Evolutionary conservation across 306 rosid genomes (phyloP), one percentile per base, ranked within the genome.

Genomic region (Pterocarpus santalinus): DNA sequence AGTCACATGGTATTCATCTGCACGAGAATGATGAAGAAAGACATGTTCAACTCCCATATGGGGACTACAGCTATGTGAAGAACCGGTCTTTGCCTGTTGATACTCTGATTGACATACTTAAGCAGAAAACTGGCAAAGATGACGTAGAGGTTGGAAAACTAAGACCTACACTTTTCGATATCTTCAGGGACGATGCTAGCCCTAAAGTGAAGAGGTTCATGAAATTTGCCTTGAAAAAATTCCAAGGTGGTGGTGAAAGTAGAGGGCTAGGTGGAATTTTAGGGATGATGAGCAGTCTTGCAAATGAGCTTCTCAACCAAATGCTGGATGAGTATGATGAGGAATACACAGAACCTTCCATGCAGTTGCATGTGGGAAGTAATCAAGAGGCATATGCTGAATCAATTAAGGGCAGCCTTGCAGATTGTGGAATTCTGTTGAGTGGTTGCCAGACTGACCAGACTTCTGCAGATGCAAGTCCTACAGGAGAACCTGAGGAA

Each of bases 161-260:
- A 75, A 88, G 97, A 58, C 88, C 89, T 5, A 76, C 93, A 4
- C 96, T 94, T 35, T 92, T 88, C 47, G 82, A 88, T 73, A 52
- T 82, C 28, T 92, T 92, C 0, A 92, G 94, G 14, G 91, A 92
- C 12, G 97, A 94, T 60, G 88, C 97, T 8, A 91, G 92, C 67
- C 97, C 98, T 28, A 91, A 90, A 85, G 97, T 94, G 77, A 92
- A 92, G 87, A 90, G 85, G 73, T 92, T 92, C 87, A 82, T 86
- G 91, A 88, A 92, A 84, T 71, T 86, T 52, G 52, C 90, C 55
- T 46, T 88, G 52, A 32, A 64, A 82, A 90, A 92, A 75, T 86
- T 92, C 57, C 83, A 77, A 7, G 79, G 69, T 2, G 74, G 70
- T 12, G 81, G 58, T 8, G 87, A 83, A 8, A 78, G 80, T 12